A percentile compares a stretch with the other conserved stretches of the same genome.
These are phyloP conservation scores for Clarireedia hainanense DNA, from an alignment of 2,329 filamentous ascomycete genomes.

Conservation along the genomic window DNA sequence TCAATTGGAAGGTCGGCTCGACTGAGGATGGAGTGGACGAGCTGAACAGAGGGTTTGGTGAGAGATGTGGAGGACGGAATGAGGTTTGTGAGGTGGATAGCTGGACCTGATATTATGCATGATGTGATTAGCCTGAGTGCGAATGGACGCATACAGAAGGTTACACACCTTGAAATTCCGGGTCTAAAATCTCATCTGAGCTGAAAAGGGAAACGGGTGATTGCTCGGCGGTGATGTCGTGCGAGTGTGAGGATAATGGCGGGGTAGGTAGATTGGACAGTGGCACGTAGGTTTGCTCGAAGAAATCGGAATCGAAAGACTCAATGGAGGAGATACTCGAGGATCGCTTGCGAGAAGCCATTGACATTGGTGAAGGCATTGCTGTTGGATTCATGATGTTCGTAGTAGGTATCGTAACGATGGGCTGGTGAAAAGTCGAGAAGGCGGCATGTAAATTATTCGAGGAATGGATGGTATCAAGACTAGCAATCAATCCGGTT, in stretches of 20 bases:
- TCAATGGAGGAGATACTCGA: slow-evolving; percentile 14
- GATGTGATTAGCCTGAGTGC: slow-evolving; percentile 21
- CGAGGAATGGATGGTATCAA: not conserved
- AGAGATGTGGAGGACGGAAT: slow-evolving; percentile 56
- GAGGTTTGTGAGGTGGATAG: slow-evolving; percentile 58
- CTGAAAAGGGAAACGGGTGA: slow-evolving; percentile 16
- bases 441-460: not conserved
- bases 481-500: too few relatives aligned
- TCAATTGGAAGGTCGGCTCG: slow-evolving; percentile 52
- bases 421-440: not conserved
- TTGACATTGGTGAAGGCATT: slow-evolving; percentile 16
- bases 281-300: slow-evolving; percentile 53
- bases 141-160: slow-evolving; percentile 9
- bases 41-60: slow-evolving; percentile 46
- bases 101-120: slow-evolving; percentile 43
- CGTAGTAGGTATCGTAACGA: not conserved
- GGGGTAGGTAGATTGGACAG: slow-evolving; percentile 62
- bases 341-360: slow-evolving; percentile 16
- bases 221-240: slow-evolving; percentile 13
- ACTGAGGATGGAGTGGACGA: slow-evolving; percentile 53
- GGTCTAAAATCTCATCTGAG: slow-evolving; percentile 22
- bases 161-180: slow-evolving; percentile 24
- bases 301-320: slow-evolving; percentile 41
- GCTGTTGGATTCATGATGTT: slow-evolving; percentile 1
- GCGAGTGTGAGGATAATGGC: slow-evolving; percentile 40